phyloP scores from a whole-genome alignment of 139 green algal species.

The Trebouxia sp. region DNA sequence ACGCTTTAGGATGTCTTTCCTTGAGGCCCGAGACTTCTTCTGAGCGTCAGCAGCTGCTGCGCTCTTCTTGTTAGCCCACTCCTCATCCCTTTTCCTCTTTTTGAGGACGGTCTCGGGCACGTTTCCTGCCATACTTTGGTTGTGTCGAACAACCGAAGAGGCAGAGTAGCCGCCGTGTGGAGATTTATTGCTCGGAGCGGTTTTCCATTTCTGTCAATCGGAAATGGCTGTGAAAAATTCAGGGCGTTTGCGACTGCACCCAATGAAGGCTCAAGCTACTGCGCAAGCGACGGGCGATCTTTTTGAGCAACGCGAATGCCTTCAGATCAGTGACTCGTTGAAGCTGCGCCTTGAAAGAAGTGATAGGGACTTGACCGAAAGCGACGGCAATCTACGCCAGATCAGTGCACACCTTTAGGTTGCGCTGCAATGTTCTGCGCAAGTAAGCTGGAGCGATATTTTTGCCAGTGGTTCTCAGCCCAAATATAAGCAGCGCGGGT shows the following conservation, averaged over 20 bases:
- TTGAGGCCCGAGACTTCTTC: constrained; percentile 64
- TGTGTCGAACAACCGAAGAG: not conserved
- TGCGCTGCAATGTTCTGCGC: constrained; percentile 37
- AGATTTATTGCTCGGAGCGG: not conserved
- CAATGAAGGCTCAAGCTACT: too few relatives aligned
- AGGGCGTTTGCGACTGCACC: too few relatives aligned
- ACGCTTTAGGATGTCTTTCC: constrained; percentile 94
- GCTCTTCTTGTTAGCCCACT: constrained; percentile 80
- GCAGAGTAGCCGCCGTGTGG: constrained; percentile 1
- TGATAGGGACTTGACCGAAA: too few relatives aligned
- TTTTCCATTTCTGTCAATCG: not conserved
- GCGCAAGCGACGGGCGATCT: too few relatives aligned
- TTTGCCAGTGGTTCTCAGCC: not conserved
- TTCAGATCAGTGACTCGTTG: too few relatives aligned
- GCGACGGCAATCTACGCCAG: too few relatives aligned
- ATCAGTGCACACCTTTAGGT: not conserved
- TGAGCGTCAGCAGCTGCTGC: constrained; percentile 63
- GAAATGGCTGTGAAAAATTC: not conserved
- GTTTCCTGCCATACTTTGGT: constrained; percentile 23
- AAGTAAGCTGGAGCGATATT: constrained; percentile 1
- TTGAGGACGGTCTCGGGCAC: constrained; percentile 73
- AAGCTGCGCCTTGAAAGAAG: too few relatives aligned
- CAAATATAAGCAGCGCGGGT: too few relatives aligned
- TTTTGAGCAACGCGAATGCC: too few relatives aligned
- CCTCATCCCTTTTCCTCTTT: constrained; percentile 90